Percentiles rank a stretch among this genome's conserved stretches.
Conservation (phyloP, 2,329 filamentous ascomycete species). For the Alternaria panax region DNA sequence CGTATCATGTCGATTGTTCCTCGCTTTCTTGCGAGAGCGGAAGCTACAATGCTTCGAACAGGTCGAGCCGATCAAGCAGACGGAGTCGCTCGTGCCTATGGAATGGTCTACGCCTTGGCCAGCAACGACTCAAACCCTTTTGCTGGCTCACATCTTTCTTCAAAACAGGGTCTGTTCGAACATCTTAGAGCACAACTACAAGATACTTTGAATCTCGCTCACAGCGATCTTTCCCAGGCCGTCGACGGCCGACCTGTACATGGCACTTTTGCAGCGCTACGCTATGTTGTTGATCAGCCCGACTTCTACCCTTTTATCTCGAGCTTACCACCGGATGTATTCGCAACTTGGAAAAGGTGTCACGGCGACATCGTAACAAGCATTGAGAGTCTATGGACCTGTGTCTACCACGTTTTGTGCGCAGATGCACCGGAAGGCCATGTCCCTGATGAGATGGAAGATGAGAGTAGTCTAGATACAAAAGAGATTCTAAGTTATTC, state of each 20-base stretch:
- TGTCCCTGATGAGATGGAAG: slow-evolving; percentile 76
- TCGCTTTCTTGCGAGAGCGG: slow-evolving; percentile 49
- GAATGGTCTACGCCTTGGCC: slow-evolving; percentile 70
- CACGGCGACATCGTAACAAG: slow-evolving; percentile 66
- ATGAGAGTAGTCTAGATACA: slow-evolving; percentile 74
- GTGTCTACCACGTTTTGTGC: slow-evolving; percentile 80
- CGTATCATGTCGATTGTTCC: slow-evolving; percentile 24
- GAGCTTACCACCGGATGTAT: slow-evolving; percentile 11
- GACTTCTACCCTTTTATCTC: slow-evolving; percentile 38
- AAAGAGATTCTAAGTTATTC: slow-evolving; percentile 94
- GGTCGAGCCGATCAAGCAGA: slow-evolving; percentile 92
- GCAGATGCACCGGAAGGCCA: slow-evolving; percentile 95
- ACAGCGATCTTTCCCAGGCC: slow-evolving; percentile 70
- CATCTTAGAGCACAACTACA: slow-evolving; percentile 69
- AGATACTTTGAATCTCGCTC: slow-evolving; percentile 68
- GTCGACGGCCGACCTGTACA: slow-evolving; percentile 57
- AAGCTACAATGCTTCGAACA: slow-evolving; percentile 69
- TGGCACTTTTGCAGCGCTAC: slow-evolving; percentile 53
- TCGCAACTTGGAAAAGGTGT: slow-evolving; percentile 48
- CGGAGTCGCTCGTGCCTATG: slow-evolving; percentile 80
- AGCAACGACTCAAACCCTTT: slow-evolving; percentile 5
- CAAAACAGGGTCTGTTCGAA: slow-evolving; percentile 61
- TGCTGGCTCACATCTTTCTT: slow-evolving; percentile 22
- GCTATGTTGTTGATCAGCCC: slow-evolving; percentile 59
- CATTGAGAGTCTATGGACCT: slow-evolving; percentile 76